A percentile compares a stretch with the other conserved stretches of the same genome.
Conservation (phyloP, 441 rosid species). For the Erysimum cheiri region DNA sequence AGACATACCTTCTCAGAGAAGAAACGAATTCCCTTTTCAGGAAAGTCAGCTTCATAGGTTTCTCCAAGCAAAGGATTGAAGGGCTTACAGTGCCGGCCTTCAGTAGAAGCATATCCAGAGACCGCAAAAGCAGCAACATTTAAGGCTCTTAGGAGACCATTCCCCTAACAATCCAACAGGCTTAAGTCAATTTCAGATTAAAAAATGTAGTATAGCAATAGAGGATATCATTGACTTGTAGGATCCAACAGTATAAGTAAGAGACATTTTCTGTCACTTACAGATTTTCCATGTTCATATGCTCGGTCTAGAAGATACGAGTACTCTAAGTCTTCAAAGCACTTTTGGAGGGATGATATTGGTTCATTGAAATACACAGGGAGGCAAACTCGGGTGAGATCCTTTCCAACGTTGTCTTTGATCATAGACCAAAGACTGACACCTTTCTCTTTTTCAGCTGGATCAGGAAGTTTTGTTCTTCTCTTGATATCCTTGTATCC, state of each 20-base stretch:
- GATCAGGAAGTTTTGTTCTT: conserved; percentile 85
- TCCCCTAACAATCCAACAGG: conserved; percentile 61
- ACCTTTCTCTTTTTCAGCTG: conserved; percentile 94
- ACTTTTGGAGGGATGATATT: conserved; percentile 93
- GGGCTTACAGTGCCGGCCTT: conserved; percentile 96
- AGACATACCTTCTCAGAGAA: conserved; percentile 99
- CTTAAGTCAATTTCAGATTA: conserved; percentile 6
- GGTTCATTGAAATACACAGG: conserved; percentile 98
- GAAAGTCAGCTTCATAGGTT: conserved; percentile 96
- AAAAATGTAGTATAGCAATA: not conserved
- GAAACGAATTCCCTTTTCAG: conserved; percentile 90
- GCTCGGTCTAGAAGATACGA: conserved; percentile 67
- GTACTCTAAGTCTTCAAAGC: conserved; percentile 77
- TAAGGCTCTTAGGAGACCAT: conserved; percentile 73
- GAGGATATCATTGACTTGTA: not conserved
- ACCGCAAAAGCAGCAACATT: conserved; percentile 97
- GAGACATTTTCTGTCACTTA: conserved; percentile 46
- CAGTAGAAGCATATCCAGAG: conserved; percentile 96
- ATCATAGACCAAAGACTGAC: conserved; percentile 93
- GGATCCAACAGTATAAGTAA: not conserved
- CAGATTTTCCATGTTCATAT: conserved; percentile 76
- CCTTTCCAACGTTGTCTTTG: conserved; percentile 78
- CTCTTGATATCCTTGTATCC: conserved; percentile 57
- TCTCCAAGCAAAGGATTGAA: conserved; percentile 98
- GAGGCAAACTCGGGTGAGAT: conserved; percentile 92